Evolutionary conservation across 75 land plant genomes (phyloP).

Genomic region (Azolla pinnata): DNA sequence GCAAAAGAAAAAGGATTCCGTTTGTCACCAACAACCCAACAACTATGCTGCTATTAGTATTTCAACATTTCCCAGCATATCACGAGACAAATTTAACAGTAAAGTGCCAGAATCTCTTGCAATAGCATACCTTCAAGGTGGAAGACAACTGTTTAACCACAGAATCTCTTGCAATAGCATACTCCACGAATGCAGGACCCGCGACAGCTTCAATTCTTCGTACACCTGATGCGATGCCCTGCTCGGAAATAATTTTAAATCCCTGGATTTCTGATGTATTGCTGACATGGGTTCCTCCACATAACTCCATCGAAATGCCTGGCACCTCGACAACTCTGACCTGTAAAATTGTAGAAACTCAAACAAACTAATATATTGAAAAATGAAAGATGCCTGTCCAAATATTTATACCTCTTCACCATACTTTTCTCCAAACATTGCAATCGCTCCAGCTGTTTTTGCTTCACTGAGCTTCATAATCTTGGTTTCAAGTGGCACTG

Average conservation of each 20-base stretch:
- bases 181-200: slow-evolving; percentile 82
- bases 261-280: slow-evolving; percentile 86
- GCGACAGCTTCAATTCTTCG: slow-evolving; percentile 97
- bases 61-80: no score
- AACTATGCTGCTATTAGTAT: no score
- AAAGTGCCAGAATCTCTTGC: no score
- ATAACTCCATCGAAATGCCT: slow-evolving; percentile 86
- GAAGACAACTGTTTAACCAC: slow-evolving; percentile 57
- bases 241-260: slow-evolving; percentile 84
- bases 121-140: slow-evolving; percentile 73
- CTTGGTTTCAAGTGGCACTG: slow-evolving; percentile 48
- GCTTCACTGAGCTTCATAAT: slow-evolving; percentile 78
- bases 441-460: slow-evolving; percentile 82
- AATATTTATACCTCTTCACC: slow-evolving; percentile 86
- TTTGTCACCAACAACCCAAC: no score
- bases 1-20: no score
- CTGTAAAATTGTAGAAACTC: slow-evolving; percentile 24
- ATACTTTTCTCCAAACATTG: slow-evolving; percentile 98
- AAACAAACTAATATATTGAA: no score
- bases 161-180: slow-evolving; percentile 55
- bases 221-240: slow-evolving; percentile 89
- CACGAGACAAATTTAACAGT: no score
- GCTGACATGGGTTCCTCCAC: slow-evolving; percentile 97
- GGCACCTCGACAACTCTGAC: slow-evolving; percentile 92
- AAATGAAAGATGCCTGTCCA: no score